phyloP scores from a whole-genome alignment of 139 green algal species.

The Ettlia oleoabundans region DNA sequence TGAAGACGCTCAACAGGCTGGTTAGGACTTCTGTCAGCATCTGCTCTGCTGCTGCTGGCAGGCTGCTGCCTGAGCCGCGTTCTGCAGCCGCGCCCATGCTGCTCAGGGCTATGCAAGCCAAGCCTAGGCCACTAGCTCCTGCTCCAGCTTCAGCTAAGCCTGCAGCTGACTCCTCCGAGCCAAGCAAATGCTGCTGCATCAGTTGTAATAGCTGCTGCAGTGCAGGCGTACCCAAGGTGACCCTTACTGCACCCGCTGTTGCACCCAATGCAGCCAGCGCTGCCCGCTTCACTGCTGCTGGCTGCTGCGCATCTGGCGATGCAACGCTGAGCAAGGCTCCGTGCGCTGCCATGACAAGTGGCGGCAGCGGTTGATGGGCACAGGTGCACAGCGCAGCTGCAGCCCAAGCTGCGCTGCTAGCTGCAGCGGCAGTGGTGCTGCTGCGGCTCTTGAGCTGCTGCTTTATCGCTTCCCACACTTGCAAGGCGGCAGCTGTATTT shows the following conservation, averaged over 20 bases:
- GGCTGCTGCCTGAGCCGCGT: neutral
- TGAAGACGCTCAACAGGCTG: neutral
- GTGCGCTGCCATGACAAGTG: constrained; percentile 24
- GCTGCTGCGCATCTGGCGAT: neutral
- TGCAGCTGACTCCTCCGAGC: no score
- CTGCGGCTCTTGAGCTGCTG: neutral
- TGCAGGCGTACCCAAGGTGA: neutral
- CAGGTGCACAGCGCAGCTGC: constrained; percentile 18
- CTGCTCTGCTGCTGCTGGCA: neutral
- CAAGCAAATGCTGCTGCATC: neutral
- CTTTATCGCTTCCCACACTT: constrained; percentile 15
- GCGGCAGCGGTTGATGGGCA: constrained; percentile 8
- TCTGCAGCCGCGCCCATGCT: neutral
- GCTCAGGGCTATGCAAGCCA: neutral
- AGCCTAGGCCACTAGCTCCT: neutral
- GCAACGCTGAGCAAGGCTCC: neutral
- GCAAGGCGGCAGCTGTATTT: neutral
- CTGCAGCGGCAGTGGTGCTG: neutral
- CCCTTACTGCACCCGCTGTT: neutral
- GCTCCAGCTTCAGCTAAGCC: neutral
- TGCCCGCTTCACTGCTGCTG: constrained; percentile 14
- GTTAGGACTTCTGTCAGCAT: neutral
- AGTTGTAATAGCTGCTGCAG: neutral
- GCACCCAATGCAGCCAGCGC: neutral
- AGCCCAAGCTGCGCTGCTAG: constrained; percentile 24